Base-by-base conservation (phyloP, 2,329 filamentous ascomycete genomes). In the Albophoma yamanashiensis region DNA sequence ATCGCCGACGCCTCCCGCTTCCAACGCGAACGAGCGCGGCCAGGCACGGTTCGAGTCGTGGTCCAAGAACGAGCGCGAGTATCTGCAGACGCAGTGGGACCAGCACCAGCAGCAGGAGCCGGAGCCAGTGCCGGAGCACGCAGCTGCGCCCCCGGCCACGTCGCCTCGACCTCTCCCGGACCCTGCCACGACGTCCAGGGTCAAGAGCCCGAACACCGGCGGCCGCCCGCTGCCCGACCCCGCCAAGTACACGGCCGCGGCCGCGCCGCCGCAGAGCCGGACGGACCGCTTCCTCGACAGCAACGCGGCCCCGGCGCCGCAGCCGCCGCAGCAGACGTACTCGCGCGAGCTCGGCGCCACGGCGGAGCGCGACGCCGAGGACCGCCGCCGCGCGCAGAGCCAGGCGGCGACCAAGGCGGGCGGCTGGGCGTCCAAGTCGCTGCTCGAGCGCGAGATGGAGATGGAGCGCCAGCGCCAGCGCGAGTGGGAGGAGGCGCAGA, bases 381-480 rank as follows among this genome's bases (percentile, higher is more conserved):
- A 87, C 68, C 79, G 82, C 31, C 80, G 83, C 4, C 84, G 86
- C 15, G 73, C 75, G 1, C 79, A 82, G 58, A 78, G 82, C 14
- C 85, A 88, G 67, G 73, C 75, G 56, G 80, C 82, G 69, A 87
- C 85, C 25, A 85, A 85, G 70, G 82, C 84, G 1, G 81, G 77
- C 36, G 84, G 83, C 0, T 85, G 81, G 82, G 85, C 85, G 1
- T 81, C 81, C 64, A 89, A 88, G 75, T 89, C 86, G 0, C 78
- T 92, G 12, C 80, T 92, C 1, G 89, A 92, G 74, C 83, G 87
- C 36, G 89, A 92, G 73, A 91, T 92, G 87, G 89, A 92, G 71
- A 79, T 88, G 70, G 89, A 92, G 73, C 80, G 89, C 11, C 84
- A 91, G 75, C 79, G 89, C 17, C 89, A 92, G 74, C 81, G 80